phyloP scores from a whole-genome alignment of 352 stramenopile genomes.

The Phytopythium cucurbitacearum region DNA sequence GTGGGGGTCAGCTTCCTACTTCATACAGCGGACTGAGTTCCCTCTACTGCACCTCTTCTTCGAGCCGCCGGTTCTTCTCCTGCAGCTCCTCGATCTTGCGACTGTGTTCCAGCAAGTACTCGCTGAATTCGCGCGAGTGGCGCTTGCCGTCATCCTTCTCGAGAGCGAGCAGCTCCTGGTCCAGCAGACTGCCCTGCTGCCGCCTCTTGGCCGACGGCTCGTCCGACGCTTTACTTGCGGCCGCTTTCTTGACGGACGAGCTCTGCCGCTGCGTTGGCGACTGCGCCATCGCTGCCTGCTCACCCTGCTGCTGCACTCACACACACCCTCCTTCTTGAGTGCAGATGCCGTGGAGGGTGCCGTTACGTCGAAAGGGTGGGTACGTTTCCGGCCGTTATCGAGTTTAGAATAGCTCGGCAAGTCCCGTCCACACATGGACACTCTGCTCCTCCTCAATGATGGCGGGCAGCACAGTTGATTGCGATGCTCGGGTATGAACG shows the following conservation, averaged over 20 bases:
- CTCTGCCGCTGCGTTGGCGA: slow-evolving; percentile 1
- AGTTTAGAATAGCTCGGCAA: neutral
- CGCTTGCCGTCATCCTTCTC: slow-evolving; percentile 73
- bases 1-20: too few species aligned
- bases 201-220: slow-evolving; percentile 26
- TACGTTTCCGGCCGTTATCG: neutral
- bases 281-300: neutral
- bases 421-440: too few species aligned
- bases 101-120: slow-evolving; percentile 60
- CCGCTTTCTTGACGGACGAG: slow-evolving; percentile 1
- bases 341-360: too few species aligned
- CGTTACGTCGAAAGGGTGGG: too few species aligned
- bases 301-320: neutral
- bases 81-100: slow-evolving; percentile 78
- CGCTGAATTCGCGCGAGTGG: slow-evolving; percentile 58
- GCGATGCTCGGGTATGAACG: too few species aligned
- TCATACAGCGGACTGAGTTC: neutral
- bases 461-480: too few species aligned
- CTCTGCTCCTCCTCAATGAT: too few species aligned
- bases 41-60: slow-evolving; percentile 50
- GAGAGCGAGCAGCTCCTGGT: slow-evolving; percentile 65
- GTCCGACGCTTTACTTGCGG: neutral
- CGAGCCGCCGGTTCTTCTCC: slow-evolving; percentile 70
- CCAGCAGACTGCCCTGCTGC: slow-evolving; percentile 45
- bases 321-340: neutral